Evolutionary conservation across 495 filamentous ascomycete genomes (phyloP).

Genomic region (Hyaloscypha variabilis): DNA sequence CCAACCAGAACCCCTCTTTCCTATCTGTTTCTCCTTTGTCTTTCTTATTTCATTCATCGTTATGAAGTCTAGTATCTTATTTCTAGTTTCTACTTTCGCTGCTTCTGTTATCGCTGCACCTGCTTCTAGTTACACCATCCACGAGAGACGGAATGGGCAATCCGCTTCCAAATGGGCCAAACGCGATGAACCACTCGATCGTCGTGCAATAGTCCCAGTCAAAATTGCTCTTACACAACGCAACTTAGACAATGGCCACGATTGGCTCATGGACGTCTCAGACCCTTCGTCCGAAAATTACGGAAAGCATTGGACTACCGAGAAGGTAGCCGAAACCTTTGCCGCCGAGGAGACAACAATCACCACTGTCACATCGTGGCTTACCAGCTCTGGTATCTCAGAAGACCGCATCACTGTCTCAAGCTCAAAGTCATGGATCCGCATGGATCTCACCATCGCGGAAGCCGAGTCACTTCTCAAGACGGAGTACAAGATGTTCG

Average conservation of each 20-base stretch:
- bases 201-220: slow-evolving; percentile 3
- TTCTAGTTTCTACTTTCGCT: background rate
- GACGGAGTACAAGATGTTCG: slow-evolving; percentile 16
- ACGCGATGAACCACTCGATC: slow-evolving; percentile 1
- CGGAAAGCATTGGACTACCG: slow-evolving; percentile 7
- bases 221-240: slow-evolving; percentile 1
- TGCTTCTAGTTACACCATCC: background rate
- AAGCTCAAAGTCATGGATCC: slow-evolving; percentile 3
- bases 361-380: slow-evolving; percentile 7
- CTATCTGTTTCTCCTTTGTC: background rate
- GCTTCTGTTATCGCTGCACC: background rate
- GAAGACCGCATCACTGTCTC: slow-evolving; percentile 15
- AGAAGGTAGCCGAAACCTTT: slow-evolving; percentile 14
- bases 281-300: slow-evolving; percentile 2
- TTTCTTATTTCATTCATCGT: background rate
- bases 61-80: background rate
- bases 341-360: slow-evolving; percentile 7
- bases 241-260: background rate
- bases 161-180: background rate
- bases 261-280: slow-evolving; percentile 4
- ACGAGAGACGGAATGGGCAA: background rate
- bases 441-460: slow-evolving; percentile 13
- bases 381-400: slow-evolving; percentile 8
- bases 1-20: background rate
- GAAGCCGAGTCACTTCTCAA: slow-evolving; percentile 25